phyloP scores from a whole-genome alignment of 2,329 filamentous ascomycete genomes.

The Pseudogymnoascus pannorum region DNA sequence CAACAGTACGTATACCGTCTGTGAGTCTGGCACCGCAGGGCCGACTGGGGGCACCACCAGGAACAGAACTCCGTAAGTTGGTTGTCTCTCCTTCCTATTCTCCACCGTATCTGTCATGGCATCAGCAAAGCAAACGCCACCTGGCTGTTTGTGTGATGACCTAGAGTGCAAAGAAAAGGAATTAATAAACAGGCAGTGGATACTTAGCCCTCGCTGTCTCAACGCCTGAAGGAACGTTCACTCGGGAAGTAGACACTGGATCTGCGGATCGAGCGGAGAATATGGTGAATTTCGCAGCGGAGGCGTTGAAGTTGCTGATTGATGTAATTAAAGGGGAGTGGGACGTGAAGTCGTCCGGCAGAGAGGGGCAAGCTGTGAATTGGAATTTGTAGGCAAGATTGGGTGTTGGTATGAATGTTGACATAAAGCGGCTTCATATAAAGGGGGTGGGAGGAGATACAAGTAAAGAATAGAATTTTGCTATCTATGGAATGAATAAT shows the following conservation, averaged over 20 bases:
- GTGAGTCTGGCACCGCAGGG: slow-evolving; percentile 57
- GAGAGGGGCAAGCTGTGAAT: background rate
- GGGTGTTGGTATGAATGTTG: no score
- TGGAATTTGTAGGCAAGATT: background rate
- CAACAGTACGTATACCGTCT: slow-evolving; percentile 48
- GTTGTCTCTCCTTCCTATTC: slow-evolving; percentile 9
- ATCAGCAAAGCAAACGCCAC: background rate
- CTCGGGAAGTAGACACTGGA: slow-evolving; percentile 49
- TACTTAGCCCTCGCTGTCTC: slow-evolving; percentile 58
- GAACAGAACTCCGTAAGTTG: slow-evolving; percentile 46
- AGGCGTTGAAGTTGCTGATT: slow-evolving; percentile 46
- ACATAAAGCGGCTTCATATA: background rate
- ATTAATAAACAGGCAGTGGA: slow-evolving; percentile 33
- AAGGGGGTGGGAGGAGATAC: background rate
- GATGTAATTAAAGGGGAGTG: slow-evolving; percentile 43
- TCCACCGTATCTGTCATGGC: background rate
- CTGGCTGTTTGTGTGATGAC: no score
- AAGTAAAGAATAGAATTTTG: background rate
- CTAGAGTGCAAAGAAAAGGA: background rate
- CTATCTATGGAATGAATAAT: background rate
- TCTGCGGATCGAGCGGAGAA: slow-evolving; percentile 48
- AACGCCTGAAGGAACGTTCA: slow-evolving; percentile 42
- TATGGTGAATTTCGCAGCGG: slow-evolving; percentile 55
- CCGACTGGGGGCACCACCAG: slow-evolving; percentile 49
- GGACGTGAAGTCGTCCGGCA: background rate